Conservation (phyloP, 2,329 filamentous ascomycete species). For the Aspergillus transmontanensis region DNA sequence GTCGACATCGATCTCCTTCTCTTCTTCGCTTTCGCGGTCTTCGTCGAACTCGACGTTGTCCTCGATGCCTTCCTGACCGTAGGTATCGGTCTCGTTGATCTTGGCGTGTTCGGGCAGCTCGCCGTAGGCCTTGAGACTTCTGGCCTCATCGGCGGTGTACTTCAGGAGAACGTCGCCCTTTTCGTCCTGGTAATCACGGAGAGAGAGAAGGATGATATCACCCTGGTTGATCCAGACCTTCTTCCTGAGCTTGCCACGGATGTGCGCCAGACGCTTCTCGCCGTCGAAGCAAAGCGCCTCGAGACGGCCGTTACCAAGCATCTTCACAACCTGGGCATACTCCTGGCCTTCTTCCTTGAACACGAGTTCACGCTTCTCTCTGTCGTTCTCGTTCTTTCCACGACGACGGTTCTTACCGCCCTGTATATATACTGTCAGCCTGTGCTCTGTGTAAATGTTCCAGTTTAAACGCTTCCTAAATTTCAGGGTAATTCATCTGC, state of each 20-base stretch:
- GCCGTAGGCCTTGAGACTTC: slow-evolving; percentile 93
- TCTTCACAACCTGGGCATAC: slow-evolving; percentile 88
- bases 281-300: slow-evolving; percentile 96
- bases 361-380: slow-evolving; percentile 96
- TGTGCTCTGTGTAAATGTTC: slow-evolving; percentile 9
- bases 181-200: slow-evolving; percentile 91
- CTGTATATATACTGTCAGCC: slow-evolving; percentile 54
- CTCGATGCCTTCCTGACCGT: slow-evolving; percentile 86
- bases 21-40: slow-evolving; percentile 70
- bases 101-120: slow-evolving; percentile 96
- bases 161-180: slow-evolving; percentile 94
- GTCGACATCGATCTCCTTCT: slow-evolving; percentile 90
- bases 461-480: background rate
- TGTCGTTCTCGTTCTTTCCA: slow-evolving; percentile 99
- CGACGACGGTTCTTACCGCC: slow-evolving; percentile 98
- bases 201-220: slow-evolving; percentile 85
- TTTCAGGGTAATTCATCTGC: background rate
- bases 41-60: slow-evolving; percentile 99
- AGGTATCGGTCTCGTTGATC: slow-evolving; percentile 99
- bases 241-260: slow-evolving; percentile 96
- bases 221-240: slow-evolving; percentile 99
- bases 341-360: slow-evolving; percentile 99
- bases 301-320: slow-evolving; percentile 92
- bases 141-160: slow-evolving; percentile 94
- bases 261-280: slow-evolving; percentile 79